Percentiles rank a stretch among this genome's conserved stretches.
These are phyloP conservation scores for Tolypocladium pustulatum DNA, from an alignment of 2,329 filamentous ascomycete species.

Conservation along the genomic window DNA sequence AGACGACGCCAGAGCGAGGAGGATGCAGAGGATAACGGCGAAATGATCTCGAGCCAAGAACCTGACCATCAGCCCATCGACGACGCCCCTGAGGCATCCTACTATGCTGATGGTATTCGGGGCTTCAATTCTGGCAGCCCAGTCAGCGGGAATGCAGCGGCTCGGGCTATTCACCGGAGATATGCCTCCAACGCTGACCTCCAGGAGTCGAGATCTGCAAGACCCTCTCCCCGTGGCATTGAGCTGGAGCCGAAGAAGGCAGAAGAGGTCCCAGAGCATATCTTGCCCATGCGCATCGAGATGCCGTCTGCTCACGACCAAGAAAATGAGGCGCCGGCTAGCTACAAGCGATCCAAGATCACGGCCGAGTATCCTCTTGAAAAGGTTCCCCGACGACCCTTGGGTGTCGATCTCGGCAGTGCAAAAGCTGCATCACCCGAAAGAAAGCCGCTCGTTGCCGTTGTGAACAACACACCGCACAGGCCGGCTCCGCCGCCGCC, in stretches of 20 bases:
- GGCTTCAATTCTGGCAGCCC: constrained; percentile 51
- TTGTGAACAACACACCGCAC: constrained; percentile 61
- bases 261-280: constrained; percentile 8
- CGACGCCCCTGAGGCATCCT: constrained; percentile 29
- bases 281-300: constrained; percentile 29
- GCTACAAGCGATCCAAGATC: constrained; percentile 53
- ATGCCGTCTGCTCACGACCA: constrained; percentile 62
- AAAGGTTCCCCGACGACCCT: constrained; percentile 41
- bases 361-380: constrained; percentile 43
- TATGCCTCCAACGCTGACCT: constrained; percentile 27
- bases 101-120: constrained; percentile 30
- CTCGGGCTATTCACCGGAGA: constrained; percentile 30
- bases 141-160: constrained; percentile 35
- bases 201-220: constrained; percentile 16
- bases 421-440: constrained; percentile 38
- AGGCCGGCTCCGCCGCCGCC: constrained; percentile 71
- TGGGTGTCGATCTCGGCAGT: constrained; percentile 31
- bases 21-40: constrained; percentile 38
- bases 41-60: constrained; percentile 30
- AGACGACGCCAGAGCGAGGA: constrained; percentile 59
- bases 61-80: constrained; percentile 28
- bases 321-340: constrained; percentile 70
- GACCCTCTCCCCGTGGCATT: constrained; percentile 17
- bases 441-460: constrained; percentile 41
- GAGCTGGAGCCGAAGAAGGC: constrained; percentile 11